Conservation (phyloP, 2,329 filamentous ascomycete species). For the Ilyonectria sp. region DNA sequence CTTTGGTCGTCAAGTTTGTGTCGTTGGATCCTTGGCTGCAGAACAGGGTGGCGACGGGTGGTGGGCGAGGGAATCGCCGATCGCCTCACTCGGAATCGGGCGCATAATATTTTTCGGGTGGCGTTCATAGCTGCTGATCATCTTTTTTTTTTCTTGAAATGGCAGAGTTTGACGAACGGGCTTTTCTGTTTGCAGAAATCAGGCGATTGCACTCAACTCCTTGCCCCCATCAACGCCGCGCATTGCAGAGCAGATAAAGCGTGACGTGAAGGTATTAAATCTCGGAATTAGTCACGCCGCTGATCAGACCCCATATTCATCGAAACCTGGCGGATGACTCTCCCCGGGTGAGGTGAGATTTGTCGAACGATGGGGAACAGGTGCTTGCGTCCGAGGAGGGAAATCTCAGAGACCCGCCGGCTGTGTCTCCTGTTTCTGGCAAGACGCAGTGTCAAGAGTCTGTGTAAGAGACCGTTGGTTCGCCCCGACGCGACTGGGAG, state of each 20-base stretch:
- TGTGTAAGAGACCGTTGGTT: background rate
- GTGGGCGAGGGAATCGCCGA: background rate
- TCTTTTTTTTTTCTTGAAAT: background rate
- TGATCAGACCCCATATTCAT: background rate
- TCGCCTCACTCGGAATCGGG: background rate
- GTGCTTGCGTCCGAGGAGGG: background rate
- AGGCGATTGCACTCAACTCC: too few relatives aligned
- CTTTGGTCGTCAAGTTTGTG: background rate
- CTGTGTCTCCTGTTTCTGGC: background rate
- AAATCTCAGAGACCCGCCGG: background rate
- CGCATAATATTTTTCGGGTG: background rate
- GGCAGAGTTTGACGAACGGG: background rate
- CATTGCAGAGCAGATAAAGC: background rate
- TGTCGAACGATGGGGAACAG: slow-evolving; percentile 6
- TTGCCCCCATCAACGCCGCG: background rate
- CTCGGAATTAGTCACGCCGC: background rate
- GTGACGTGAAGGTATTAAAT: background rate
- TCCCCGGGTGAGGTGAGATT: background rate
- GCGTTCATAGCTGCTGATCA: background rate
- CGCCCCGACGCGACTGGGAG: background rate
- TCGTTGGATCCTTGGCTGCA: background rate
- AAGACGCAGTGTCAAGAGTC: background rate
- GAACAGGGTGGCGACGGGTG: background rate
- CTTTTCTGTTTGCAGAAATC: background rate
- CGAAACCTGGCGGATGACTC: background rate